Conservation (phyloP, 306 rosid species). For the Dryas alaskensis region DNA sequence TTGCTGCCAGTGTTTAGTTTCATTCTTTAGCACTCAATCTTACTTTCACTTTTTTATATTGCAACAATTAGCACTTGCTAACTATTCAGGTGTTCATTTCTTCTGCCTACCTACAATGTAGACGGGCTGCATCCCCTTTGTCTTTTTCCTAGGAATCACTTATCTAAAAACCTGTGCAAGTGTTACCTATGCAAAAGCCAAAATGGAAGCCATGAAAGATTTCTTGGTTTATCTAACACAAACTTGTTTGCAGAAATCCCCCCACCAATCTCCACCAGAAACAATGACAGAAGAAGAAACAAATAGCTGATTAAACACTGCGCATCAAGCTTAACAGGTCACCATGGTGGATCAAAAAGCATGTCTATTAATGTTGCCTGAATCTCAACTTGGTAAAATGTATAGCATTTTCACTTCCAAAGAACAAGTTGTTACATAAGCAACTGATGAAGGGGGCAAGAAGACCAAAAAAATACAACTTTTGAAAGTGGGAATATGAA, state of each 20-base stretch:
- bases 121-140: not conserved
- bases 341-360: conserved; percentile 12
- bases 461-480: conserved; percentile 18
- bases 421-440: conserved; percentile 10
- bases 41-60: not conserved
- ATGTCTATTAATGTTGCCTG: not conserved
- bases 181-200: not conserved
- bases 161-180: not conserved
- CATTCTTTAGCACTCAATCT: not conserved
- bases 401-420: conserved; percentile 6
- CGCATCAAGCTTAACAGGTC: not conserved
- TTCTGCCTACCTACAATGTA: not conserved
- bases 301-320: not conserved
- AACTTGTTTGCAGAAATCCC: not conserved
- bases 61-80: not conserved
- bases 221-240: not conserved
- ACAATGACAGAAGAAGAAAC: not conserved
- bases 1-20: not conserved
- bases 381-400: not conserved
- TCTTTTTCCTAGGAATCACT: not conserved
- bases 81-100: not conserved
- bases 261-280: not conserved
- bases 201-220: not conserved
- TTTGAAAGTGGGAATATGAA: conserved; percentile 7
- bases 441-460: not conserved